These are phyloP conservation scores for Diaporthe ilicicola DNA, from an alignment of 2,329 filamentous ascomycete species.

Conservation along the genomic window DNA sequence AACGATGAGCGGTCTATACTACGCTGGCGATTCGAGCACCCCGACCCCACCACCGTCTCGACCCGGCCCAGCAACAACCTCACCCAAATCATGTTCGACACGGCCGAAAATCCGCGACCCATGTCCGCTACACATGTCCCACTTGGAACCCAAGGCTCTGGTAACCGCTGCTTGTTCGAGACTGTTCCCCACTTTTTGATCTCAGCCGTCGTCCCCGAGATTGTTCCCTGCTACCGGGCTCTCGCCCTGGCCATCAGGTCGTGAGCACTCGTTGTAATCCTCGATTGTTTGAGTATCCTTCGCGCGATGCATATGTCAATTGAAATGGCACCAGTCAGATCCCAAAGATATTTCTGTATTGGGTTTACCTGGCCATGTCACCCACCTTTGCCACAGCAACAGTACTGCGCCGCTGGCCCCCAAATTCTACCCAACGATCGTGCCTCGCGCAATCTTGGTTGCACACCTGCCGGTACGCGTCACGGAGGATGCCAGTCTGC, in stretches of 20 bases:
- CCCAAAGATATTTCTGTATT: background rate
- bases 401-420: constrained; percentile 3
- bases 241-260: background rate
- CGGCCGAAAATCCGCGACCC: background rate
- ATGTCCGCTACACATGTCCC: background rate
- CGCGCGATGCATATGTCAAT: background rate
- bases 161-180: background rate
- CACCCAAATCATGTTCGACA: background rate
- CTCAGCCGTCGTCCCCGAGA: background rate
- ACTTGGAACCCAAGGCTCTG: background rate
- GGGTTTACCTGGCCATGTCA: background rate
- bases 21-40: background rate
- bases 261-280: background rate
- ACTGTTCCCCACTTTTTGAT: background rate
- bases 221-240: background rate
- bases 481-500: constrained; percentile 9
- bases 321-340: background rate
- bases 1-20: background rate
- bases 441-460: background rate
- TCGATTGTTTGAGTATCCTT: background rate
- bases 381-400: background rate
- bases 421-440: background rate
- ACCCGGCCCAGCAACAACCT: background rate
- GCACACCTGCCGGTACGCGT: background rate
- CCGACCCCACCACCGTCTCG: too few relatives aligned